Evolutionary conservation across 2,329 filamentous ascomycete genomes (phyloP).

Genomic region (Exophiala dermatitidis): DNA sequence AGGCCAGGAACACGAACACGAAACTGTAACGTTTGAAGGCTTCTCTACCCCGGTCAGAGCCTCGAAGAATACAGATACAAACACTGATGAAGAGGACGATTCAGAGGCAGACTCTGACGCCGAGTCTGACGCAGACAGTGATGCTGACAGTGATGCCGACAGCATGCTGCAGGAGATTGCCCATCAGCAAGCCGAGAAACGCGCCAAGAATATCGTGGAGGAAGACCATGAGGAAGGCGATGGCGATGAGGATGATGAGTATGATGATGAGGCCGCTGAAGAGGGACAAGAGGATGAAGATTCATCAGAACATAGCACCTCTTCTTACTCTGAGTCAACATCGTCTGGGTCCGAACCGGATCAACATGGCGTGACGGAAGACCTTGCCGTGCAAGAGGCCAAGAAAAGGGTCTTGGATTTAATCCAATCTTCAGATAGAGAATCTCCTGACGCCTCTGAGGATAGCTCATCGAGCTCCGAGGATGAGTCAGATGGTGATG

Average conservation of each 20-base stretch:
- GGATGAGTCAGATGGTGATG: not conserved
- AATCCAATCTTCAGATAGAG: conserved; percentile 12
- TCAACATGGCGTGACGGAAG: conserved; percentile 38
- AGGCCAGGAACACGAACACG: conserved; percentile 2
- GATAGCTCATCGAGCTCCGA: not conserved
- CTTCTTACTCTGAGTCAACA: conserved; percentile 7
- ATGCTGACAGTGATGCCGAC: conserved; percentile 32
- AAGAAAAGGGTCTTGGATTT: conserved; percentile 32
- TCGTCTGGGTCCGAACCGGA: conserved; percentile 25
- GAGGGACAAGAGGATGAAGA: not conserved
- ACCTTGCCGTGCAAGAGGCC: conserved; percentile 40
- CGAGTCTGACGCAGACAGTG: conserved; percentile 2
- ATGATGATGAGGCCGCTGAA: conserved; percentile 18
- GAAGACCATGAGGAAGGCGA: conserved; percentile 25
- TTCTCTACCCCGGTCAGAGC: conserved; percentile 11
- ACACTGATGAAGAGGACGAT: not conserved
- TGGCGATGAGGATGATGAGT: conserved; percentile 23
- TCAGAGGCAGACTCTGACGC: not conserved
- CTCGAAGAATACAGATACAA: not conserved
- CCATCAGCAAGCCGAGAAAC: conserved; percentile 39
- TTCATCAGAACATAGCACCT: conserved; percentile 10
- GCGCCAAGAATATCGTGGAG: conserved; percentile 1
- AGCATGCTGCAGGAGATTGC: conserved; percentile 42
- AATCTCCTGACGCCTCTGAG: conserved; percentile 16
- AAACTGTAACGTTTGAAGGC: conserved; percentile 15